Conservation (phyloP, 2,329 filamentous ascomycete species). For the Aureobasidium vineae region DNA sequence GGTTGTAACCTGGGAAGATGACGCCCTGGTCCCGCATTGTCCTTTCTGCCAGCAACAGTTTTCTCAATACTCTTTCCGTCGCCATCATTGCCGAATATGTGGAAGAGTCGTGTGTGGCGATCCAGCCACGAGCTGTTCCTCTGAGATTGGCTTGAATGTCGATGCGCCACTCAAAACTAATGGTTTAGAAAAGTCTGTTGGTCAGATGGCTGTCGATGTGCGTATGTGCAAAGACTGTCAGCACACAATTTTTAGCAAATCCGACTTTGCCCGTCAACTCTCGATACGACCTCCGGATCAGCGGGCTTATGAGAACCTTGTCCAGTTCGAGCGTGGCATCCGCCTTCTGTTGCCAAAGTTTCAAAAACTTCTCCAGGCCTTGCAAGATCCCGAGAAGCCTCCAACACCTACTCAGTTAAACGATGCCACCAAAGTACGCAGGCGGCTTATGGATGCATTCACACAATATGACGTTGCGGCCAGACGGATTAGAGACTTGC, state of each 20-base stretch:
- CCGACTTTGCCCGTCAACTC: slow-evolving; percentile 73
- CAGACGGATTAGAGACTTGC: slow-evolving; percentile 74
- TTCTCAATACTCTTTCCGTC: slow-evolving; percentile 83
- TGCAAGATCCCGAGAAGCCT: slow-evolving; percentile 70
- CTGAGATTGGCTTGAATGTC: slow-evolving; percentile 77
- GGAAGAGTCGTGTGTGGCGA: slow-evolving; percentile 93
- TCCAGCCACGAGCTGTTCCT: slow-evolving; percentile 77
- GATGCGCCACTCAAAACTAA: slow-evolving; percentile 47
- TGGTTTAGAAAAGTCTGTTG: slow-evolving; percentile 45
- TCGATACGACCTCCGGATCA: slow-evolving; percentile 69
- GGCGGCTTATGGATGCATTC: slow-evolving; percentile 83
- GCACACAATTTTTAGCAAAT: slow-evolving; percentile 65
- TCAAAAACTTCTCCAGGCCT: slow-evolving; percentile 68
- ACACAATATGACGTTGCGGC: slow-evolving; percentile 82
- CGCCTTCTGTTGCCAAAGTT: slow-evolving; percentile 77
- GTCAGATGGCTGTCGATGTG: slow-evolving; percentile 70
- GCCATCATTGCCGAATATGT: slow-evolving; percentile 93
- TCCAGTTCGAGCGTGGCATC: slow-evolving; percentile 87
- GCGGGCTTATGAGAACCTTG: slow-evolving; percentile 76
- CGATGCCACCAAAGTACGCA: slow-evolving; percentile 86
- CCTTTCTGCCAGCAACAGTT: slow-evolving; percentile 98
- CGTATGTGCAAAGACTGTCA: slow-evolving; percentile 92
- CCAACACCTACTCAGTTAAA: slow-evolving; percentile 69
- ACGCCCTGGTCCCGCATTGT: slow-evolving; percentile 73
- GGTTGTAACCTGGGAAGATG: slow-evolving; percentile 93